Evolutionary conservation across 768 basidiomycete genomes (phyloP).

Genomic region (Pleurotus giganteus): DNA sequence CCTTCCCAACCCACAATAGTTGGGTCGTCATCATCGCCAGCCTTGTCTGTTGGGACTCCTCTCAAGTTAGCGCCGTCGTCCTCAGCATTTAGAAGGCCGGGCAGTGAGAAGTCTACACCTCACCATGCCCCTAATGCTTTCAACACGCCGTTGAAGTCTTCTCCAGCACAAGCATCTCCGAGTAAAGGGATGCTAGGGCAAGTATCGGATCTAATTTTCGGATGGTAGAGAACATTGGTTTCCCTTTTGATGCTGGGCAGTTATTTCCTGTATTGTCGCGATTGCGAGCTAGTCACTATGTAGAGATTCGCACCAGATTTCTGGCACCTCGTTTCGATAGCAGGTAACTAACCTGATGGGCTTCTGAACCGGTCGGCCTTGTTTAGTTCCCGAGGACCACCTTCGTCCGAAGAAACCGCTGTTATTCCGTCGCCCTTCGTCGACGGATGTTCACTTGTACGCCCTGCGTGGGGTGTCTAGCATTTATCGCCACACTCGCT

Average conservation of each 20-base stretch:
- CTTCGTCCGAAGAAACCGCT: too few relatives aligned
- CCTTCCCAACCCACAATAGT: constrained; percentile 17
- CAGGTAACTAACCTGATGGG: not conserved
- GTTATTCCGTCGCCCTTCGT: too few relatives aligned
- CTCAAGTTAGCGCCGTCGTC: constrained; percentile 70
- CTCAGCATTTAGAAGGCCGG: constrained; percentile 65
- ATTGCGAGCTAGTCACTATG: not conserved
- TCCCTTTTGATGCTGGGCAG: not conserved
- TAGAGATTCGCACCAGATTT: not conserved
- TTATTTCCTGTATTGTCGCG: not conserved
- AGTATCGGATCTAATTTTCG: constrained; percentile 78
- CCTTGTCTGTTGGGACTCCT: constrained; percentile 62
- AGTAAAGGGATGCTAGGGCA: constrained; percentile 67
- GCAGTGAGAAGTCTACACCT: constrained; percentile 16
- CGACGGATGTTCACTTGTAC: too few relatives aligned
- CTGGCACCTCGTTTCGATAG: not conserved
- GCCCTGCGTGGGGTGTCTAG: too few relatives aligned
- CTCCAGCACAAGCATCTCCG: constrained; percentile 26
- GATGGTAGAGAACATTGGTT: constrained; percentile 51
- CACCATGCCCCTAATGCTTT: constrained; percentile 8
- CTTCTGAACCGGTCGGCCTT: not conserved
- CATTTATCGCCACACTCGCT: too few relatives aligned
- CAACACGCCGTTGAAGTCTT: constrained; percentile 1
- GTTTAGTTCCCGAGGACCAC: not conserved
- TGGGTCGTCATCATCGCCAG: constrained; percentile 16